phyloP scores from a whole-genome alignment of 2,329 filamentous ascomycete species.

The Pseudogymnoascus sp. region DNA sequence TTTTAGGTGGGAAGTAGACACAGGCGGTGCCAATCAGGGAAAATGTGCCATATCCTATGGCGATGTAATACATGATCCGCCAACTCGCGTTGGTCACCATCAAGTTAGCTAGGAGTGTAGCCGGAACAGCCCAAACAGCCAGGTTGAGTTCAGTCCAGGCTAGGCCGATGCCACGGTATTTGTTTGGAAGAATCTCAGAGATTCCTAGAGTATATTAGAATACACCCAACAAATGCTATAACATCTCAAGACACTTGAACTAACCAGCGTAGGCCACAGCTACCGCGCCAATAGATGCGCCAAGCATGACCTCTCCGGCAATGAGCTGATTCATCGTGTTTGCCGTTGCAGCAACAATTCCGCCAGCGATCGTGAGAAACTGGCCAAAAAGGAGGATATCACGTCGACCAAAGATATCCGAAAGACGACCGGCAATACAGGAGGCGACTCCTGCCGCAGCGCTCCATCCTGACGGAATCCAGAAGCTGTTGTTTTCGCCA shows the following conservation, averaged over 20 bases:
- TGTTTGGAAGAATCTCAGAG: slow-evolving; percentile 41
- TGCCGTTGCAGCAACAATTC: background rate
- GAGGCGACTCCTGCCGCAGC: background rate
- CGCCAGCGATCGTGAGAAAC: background rate
- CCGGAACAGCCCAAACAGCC: slow-evolving; percentile 22
- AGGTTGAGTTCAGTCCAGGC: slow-evolving; percentile 27
- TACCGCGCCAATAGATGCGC: background rate
- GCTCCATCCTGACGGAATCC: no score
- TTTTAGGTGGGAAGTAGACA: slow-evolving; percentile 29
- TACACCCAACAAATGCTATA: slow-evolving; percentile 18
- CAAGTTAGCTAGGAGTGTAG: slow-evolving; percentile 27
- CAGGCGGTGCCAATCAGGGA: background rate
- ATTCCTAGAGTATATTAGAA: slow-evolving; percentile 31
- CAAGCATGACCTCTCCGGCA: background rate
- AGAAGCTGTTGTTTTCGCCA: no score
- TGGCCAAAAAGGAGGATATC: background rate
- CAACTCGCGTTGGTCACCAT: slow-evolving; percentile 34
- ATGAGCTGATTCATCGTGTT: background rate
- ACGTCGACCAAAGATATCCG: background rate
- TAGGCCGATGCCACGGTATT: slow-evolving; percentile 31
- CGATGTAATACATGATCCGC: slow-evolving; percentile 41
- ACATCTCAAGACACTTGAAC: background rate
- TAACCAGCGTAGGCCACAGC: background rate
- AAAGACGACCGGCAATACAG: background rate
- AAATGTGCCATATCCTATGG: slow-evolving; percentile 32